Evolutionary conservation across 768 basidiomycete species (phyloP), one percentile per base, ranked within the genome.

Genomic region (Dentipellis fragilis): DNA sequence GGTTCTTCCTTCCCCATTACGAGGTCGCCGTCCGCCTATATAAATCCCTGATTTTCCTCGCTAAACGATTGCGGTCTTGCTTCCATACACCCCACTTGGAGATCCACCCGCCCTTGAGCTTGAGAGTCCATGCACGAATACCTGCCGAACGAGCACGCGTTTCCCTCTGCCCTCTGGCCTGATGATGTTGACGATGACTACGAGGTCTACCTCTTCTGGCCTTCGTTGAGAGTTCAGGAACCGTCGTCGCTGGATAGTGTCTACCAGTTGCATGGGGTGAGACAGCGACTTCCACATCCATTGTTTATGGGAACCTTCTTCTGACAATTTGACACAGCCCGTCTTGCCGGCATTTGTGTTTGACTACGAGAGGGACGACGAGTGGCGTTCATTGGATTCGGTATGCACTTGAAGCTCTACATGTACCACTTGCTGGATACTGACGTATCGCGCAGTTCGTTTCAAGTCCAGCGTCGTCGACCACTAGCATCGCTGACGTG

Each of bases 191-290:
- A 59, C 23, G 58, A 59, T 48, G 58, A 59, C 56, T 59, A 59
- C 42, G 58, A 59, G 36, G 52, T 49, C 36, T 59, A 57, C 22
- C 56, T 59, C 39, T 59, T 57, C 40, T 59, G 58, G 58, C 58
- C 58, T 14, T 59, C 58, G 3, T 52, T 57, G 35, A 57, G 49
- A 57, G 29, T 46, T 35, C 49, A 36, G 40, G 39, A 35, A 12
- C 42, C 38, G 22, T 21, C 35, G 14, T 11, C 46, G 34, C 29
- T 45, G 36, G 9, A 36, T 40, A 16, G 45, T 42, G 46, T 49
- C 34, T 22, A 47, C 54, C 37, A 37, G 49, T 19, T 51, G 40
- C 29, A 52, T 34, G 12, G 58, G 55, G 37, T 10, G 47, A 40
- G 21, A 38, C 39, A 21, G 51, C 8, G 29, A 29, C 3, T 29